phyloP scores from a whole-genome alignment of 192 early-diverging fungal genomes.

The Coemansia sp. region DNA sequence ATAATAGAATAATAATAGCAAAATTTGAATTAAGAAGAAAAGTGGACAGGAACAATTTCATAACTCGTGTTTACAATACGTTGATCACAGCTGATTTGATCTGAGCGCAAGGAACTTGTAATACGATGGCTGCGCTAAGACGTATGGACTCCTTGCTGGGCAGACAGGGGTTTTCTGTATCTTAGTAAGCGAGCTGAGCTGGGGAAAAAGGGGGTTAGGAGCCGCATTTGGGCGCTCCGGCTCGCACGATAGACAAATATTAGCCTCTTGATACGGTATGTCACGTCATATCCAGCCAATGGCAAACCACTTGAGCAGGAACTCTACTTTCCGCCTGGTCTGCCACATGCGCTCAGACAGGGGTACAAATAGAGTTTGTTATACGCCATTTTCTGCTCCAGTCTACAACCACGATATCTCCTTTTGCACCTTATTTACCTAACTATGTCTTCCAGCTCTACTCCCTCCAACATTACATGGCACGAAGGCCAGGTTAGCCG shows the following conservation, averaged over 20 bases:
- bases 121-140: too few relatives aligned
- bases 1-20: neutral
- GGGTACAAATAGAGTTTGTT: neutral
- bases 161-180: neutral
- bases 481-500: constrained; percentile 75
- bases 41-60: neutral
- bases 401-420: too few relatives aligned
- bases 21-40: neutral
- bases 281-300: constrained; percentile 24
- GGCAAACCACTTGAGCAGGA: neutral
- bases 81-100: constrained; percentile 1
- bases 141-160: neutral
- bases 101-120: neutral
- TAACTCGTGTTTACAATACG: neutral
- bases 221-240: neutral
- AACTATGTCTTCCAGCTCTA: constrained; percentile 10
- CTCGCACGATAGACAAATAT: neutral
- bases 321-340: neutral
- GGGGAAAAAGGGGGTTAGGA: neutral
- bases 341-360: neutral
- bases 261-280: neutral
- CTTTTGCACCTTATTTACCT: neutral
- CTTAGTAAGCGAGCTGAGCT: neutral
- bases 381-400: neutral
- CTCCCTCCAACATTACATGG: constrained; percentile 89